Conservation (phyloP, 2,329 filamentous ascomycete species). For the Hymenoscyphus linearis region DNA sequence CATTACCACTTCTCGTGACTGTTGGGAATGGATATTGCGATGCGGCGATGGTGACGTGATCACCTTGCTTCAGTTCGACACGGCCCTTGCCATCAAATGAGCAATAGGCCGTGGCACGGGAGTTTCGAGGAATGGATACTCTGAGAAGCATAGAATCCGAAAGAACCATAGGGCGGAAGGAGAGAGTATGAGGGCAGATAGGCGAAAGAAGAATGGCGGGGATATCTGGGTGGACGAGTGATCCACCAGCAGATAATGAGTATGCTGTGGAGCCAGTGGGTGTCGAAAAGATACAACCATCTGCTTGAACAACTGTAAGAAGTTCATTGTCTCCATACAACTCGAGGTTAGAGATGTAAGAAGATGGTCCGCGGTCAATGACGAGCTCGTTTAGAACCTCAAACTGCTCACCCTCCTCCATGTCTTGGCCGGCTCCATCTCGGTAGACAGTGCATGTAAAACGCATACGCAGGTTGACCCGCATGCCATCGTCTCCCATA, state of each 20-base stretch:
- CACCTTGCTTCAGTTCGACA: conserved; percentile 85
- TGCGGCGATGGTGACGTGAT: conserved; percentile 93
- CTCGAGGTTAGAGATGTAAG: conserved; percentile 95
- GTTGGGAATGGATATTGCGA: conserved; percentile 97
- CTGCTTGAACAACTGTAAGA: conserved; percentile 90
- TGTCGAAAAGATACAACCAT: conserved; percentile 96
- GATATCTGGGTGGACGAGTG: conserved; percentile 92
- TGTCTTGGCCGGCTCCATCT: conserved; percentile 55
- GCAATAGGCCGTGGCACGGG: conserved; percentile 90
- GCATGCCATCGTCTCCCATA: conserved; percentile 94
- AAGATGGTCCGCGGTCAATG: conserved; percentile 93
- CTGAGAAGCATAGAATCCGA: conserved; percentile 91
- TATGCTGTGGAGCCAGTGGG: conserved; percentile 94
- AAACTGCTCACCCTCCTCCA: conserved; percentile 89
- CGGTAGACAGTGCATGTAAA: conserved; percentile 98
- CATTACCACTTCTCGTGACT: conserved; percentile 79
- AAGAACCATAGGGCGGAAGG: conserved; percentile 95
- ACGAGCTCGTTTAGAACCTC: conserved; percentile 98
- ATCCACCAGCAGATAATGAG: conserved; percentile 90
- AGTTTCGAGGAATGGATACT: conserved; percentile 77
- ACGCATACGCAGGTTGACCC: conserved; percentile 95
- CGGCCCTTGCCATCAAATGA: conserved; percentile 97
- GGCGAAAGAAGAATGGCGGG: conserved; percentile 94
- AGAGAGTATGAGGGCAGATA: conserved; percentile 94
- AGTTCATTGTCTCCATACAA: conserved; percentile 93